Conservation (phyloP, 176 grass and related monocot genomes). For the Triticum turgidum region DNA sequence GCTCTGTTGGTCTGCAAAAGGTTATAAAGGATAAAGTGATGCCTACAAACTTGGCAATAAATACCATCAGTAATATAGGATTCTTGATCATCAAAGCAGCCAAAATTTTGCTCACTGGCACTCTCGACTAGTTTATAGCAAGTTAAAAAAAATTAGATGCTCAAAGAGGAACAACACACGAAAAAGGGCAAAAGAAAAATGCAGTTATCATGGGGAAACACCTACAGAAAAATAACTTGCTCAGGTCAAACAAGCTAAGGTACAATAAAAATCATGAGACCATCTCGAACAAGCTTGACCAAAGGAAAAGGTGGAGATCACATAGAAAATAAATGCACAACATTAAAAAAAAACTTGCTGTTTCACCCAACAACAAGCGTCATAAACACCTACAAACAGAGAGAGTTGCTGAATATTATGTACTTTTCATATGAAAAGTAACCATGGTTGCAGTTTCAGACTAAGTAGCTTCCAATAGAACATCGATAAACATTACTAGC, state of each 20-base stretch:
- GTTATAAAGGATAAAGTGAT: background rate
- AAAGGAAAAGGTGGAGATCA: background rate
- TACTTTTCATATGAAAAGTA: no score
- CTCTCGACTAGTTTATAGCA: background rate
- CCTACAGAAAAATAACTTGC: background rate
- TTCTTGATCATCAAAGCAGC: background rate
- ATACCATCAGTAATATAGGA: background rate
- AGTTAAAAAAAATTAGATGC: background rate
- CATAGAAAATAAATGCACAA: background rate
- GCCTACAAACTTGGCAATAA: constrained; percentile 30
- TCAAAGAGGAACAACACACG: background rate
- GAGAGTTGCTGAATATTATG: no score
- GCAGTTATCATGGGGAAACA: background rate
- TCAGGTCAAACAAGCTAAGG: background rate
- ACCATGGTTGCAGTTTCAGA: no score
- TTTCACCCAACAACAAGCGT: background rate
- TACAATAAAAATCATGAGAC: background rate
- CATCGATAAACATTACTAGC: no score
- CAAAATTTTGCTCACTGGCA: background rate
- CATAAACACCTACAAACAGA: no score
- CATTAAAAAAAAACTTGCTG: background rate
- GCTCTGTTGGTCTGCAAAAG: background rate
- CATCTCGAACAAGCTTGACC: background rate
- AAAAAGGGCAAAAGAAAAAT: background rate
- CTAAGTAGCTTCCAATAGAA: no score